Base-by-base conservation (phyloP, 148 eudicot genomes). In the Persicaria maculosa region DNA sequence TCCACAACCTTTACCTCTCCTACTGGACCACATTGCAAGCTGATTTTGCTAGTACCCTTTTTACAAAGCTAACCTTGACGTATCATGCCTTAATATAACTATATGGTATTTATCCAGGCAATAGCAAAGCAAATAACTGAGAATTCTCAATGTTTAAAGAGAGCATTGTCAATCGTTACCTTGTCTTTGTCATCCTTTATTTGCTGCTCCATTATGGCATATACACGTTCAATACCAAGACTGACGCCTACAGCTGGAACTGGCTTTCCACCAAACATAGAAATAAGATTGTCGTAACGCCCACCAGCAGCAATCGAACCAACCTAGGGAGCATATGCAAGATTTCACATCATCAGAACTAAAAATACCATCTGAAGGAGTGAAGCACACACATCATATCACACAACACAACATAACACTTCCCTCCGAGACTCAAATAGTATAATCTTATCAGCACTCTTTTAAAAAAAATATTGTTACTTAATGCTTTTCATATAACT, bases 251-350 rank as follows among this genome's bases (percentile, higher is more conserved):
- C 90, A 40, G 99, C 92, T 65, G 99, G 97, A 80, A 96, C 93
- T 75, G 83, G 87, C 88, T 89, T 92, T 36, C 91, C 81, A 74
- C 97, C 99, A 80, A 92, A 96, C 97, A 90, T 89, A 44, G 93
- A 96, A 77, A 92, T 96, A 15, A 96, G 95, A 22, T 89, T 89
- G 83, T 96, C 99, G 59, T 92, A 96, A 53, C 99, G 99, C 58
- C 99, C 97, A 44, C 99, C 99, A 64, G 95, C 99, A 75, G 93
- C 99, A 81, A 96, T 96, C 44, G 99, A 89, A 78, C 99, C 99
- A 80, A 96, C 97, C 97, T 96, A 83, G 73, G 22, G 50, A 72
- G 68, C 72, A 36, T 54, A 44, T 36, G 12, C 44, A 62, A 25
- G 44, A 62, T 10, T 36, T 15, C 17, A 55, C 61, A 16, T 55